These are phyloP conservation scores for Aspergillus phoenicis DNA, from an alignment of 2,329 filamentous ascomycete genomes.

Conservation along the genomic window DNA sequence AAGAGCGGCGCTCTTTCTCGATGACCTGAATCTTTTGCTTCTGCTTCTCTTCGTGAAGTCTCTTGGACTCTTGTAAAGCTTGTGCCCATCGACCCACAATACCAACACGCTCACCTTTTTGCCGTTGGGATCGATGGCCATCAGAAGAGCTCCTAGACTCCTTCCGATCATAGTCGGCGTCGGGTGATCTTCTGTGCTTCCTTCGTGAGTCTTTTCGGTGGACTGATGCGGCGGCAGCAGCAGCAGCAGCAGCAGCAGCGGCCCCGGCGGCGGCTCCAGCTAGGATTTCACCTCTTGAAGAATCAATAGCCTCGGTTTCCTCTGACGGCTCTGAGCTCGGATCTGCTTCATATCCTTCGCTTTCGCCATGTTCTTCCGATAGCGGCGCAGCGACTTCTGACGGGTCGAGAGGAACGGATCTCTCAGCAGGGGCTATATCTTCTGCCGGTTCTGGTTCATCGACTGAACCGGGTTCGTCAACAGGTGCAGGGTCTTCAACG, in stretches of 20 bases:
- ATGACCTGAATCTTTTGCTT: conserved; percentile 17
- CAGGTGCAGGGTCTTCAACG: conserved; percentile 7
- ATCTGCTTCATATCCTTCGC: conserved; percentile 11
- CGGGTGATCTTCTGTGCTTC: conserved; percentile 36
- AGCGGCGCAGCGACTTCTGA: conserved; percentile 6
- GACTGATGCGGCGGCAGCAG: conserved; percentile 11
- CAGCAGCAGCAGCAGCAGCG: conserved; percentile 16
- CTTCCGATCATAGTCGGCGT: conserved; percentile 36
- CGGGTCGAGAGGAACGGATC: conserved; percentile 11
- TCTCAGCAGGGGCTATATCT: conserved; percentile 16
- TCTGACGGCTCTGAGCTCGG: conserved; percentile 4
- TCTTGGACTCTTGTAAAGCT: conserved; percentile 40
- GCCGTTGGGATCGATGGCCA: conserved; percentile 32
- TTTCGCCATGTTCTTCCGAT: conserved; percentile 12
- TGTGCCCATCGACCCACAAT: conserved; percentile 39
- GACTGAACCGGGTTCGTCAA: conserved; percentile 12
- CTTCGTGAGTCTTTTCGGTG: conserved; percentile 26
- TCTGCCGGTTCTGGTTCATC: conserved; percentile 2
- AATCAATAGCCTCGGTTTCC: conserved; percentile 7
- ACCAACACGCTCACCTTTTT: conserved; percentile 37
- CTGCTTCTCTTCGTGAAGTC: conserved; percentile 38
- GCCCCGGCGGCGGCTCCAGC: background rate
- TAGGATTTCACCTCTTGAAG: conserved; percentile 9
- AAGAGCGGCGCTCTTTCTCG: conserved; percentile 24
- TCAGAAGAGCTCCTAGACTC: conserved; percentile 43